Base-by-base conservation (phyloP, 192 early-diverging fungal species). In the Backusella westeae region DNA sequence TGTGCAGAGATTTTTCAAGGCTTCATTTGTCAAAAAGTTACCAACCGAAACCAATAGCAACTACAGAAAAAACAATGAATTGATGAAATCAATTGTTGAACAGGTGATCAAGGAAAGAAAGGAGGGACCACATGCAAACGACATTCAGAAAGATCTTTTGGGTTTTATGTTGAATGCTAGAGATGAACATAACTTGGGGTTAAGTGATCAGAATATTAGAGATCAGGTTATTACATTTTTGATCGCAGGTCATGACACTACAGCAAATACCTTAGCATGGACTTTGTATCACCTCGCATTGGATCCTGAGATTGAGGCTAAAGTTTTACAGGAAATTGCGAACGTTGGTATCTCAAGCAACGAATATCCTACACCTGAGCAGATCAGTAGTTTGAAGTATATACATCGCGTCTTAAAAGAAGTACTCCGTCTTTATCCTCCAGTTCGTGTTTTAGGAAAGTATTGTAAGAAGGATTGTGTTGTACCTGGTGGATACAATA, bases 221-320 rank as follows among this genome's bases (percentile, higher is more conserved):
- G 90, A 91, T 79, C 87, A 91, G 75, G 87, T 91, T 23, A 83
- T 90, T 67, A 90, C 88, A 5, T 89, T 91, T 68, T 72, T 90
- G 75, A 89, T 91, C 75, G 90, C 90, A 23, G 90, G 80, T n/a
- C 77, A 82, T 29, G 76, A 78, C 19, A 91, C 88, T 14, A 89
- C 85, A 6, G 84, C 83, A 15, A 88, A 78, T 69, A 89, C 87
- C 4, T 77, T 91, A 6, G 79, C 80, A 2, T 91, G 87, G 87
- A 71, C 75, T 34, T 69, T 91, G 9, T 88, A 86, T 69, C 71
- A 84, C 21, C 73, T 91, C 6, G 67, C 77, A 63, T 53, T 75
- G 9, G 44, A 88, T 73, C 90, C 90, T 7, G 74, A 78, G 5
- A 71, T 89, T 56, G 71, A 83, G 3, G 63, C 72, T 14, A 78